phyloP scores from a whole-genome alignment of 2,329 filamentous ascomycete species.

The Aspergillus carbonarius region DNA sequence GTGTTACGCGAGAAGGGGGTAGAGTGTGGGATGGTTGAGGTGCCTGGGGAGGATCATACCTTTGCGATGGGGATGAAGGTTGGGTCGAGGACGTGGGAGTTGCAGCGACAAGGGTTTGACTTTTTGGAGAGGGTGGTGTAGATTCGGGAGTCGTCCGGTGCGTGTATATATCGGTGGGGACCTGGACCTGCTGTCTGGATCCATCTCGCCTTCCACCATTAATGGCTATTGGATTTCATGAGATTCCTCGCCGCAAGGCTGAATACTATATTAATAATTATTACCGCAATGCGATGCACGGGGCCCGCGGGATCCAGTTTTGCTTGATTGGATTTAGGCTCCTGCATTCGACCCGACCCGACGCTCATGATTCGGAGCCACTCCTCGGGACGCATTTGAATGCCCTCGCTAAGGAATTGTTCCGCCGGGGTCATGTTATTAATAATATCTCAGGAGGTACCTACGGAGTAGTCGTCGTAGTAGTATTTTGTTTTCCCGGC shows the following conservation, averaged over 20 bases:
- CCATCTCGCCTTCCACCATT: no score
- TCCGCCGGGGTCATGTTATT: neutral
- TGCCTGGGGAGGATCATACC: constrained; percentile 46
- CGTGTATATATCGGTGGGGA: neutral
- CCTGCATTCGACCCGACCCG: no score
- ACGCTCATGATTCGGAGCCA: neutral
- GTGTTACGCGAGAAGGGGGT: constrained; percentile 32
- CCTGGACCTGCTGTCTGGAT: neutral
- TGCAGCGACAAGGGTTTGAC: constrained; percentile 44
- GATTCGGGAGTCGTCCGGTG: neutral
- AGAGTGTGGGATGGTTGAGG: constrained; percentile 36
- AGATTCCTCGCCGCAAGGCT: no score
- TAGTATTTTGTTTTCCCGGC: neutral
- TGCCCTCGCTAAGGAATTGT: neutral
- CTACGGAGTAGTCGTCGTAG: no score
- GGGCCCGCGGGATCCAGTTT: no score
- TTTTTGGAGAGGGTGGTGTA: constrained; percentile 36
- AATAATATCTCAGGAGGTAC: no score
- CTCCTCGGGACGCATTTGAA: neutral
- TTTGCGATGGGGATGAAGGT: constrained; percentile 46
- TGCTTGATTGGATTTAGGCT: neutral
- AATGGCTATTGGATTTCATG: no score
- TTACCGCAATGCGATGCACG: no score
- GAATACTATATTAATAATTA: no score
- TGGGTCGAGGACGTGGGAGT: constrained; percentile 33